These are phyloP conservation scores for Asterophora parasitica DNA, from an alignment of 768 basidiomycete species.

Conservation along the genomic window DNA sequence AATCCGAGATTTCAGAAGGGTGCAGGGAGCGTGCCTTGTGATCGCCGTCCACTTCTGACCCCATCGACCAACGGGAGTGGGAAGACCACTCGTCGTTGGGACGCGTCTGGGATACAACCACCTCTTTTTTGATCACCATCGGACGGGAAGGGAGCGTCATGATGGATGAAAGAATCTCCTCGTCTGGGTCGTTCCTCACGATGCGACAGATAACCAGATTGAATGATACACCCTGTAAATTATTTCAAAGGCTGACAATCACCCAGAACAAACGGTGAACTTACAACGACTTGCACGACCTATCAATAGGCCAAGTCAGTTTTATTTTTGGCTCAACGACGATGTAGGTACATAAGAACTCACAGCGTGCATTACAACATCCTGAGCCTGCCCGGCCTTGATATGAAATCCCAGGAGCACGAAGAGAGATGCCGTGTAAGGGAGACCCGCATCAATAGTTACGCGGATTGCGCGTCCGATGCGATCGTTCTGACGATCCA, in stretches of 20 bases:
- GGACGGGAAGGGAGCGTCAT: neutral
- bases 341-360: neutral
- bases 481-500: neutral
- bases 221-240: slow-evolving; percentile 10
- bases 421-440: slow-evolving; percentile 5
- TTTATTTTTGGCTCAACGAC: too few species aligned
- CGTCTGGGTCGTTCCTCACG: neutral
- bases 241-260: neutral
- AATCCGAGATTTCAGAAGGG: too few species aligned
- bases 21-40: too few species aligned
- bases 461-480: slow-evolving; percentile 2
- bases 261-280: neutral
- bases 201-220: slow-evolving; percentile 11
- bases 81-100: neutral
- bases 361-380: slow-evolving; percentile 3
- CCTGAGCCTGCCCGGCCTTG: neutral
- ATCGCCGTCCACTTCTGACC: too few species aligned
- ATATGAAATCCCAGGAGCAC: slow-evolving; percentile 1
- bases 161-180: neutral
- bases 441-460: slow-evolving; percentile 6
- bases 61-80: too few species aligned
- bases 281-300: slow-evolving; percentile 13
- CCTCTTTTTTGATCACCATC: slow-evolving; percentile 11
- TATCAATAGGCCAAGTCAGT: neutral
- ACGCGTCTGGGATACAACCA: slow-evolving; percentile 8